Conservation (phyloP, 75 land plant species). For the Cunninghamia lanceolata region DNA sequence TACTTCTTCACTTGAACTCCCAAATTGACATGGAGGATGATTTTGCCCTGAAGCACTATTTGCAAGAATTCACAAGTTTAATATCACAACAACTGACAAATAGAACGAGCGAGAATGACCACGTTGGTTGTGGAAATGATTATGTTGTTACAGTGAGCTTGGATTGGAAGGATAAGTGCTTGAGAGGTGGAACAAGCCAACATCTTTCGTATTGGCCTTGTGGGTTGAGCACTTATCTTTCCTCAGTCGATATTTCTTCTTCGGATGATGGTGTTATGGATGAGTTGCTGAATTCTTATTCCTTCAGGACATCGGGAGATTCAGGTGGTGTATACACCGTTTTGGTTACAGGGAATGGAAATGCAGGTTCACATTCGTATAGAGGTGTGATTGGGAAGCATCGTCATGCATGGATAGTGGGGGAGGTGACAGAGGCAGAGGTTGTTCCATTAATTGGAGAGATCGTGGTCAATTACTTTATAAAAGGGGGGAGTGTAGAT, state of each 20-base stretch:
- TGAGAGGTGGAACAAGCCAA: slow-evolving; percentile 2
- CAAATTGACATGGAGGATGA: slow-evolving; percentile 1
- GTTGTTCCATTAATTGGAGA: slow-evolving; percentile 33
- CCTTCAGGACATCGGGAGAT: slow-evolving; percentile 3
- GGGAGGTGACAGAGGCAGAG: slow-evolving; percentile 22
- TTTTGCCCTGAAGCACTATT: background rate
- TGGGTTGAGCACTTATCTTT: slow-evolving; percentile 24
- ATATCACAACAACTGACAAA: slow-evolving; percentile 26
- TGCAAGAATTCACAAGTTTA: slow-evolving; percentile 13
- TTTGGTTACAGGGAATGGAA: slow-evolving; percentile 26
- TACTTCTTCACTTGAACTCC: slow-evolving; percentile 32
- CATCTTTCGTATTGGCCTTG: slow-evolving; percentile 43
- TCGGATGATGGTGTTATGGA: slow-evolving; percentile 44
- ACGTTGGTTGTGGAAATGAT: slow-evolving; percentile 32
- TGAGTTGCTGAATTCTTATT: slow-evolving; percentile 43
- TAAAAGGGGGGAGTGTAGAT: slow-evolving; percentile 54
- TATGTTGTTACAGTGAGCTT: slow-evolving; percentile 36
- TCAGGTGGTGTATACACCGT: slow-evolving; percentile 51
- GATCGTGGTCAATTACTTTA: slow-evolving; percentile 60
- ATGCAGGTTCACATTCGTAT: slow-evolving; percentile 10
- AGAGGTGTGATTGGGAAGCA: slow-evolving; percentile 85
- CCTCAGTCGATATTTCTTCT: slow-evolving; percentile 2
- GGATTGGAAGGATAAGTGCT: slow-evolving; percentile 37
- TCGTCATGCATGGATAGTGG: slow-evolving; percentile 84
- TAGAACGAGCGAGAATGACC: slow-evolving; percentile 1